Percentiles rank a stretch among this genome's conserved stretches.
These are phyloP conservation scores for Pythium apleroticum DNA, from an alignment of 352 stramenopile species.

Conservation along the genomic window DNA sequence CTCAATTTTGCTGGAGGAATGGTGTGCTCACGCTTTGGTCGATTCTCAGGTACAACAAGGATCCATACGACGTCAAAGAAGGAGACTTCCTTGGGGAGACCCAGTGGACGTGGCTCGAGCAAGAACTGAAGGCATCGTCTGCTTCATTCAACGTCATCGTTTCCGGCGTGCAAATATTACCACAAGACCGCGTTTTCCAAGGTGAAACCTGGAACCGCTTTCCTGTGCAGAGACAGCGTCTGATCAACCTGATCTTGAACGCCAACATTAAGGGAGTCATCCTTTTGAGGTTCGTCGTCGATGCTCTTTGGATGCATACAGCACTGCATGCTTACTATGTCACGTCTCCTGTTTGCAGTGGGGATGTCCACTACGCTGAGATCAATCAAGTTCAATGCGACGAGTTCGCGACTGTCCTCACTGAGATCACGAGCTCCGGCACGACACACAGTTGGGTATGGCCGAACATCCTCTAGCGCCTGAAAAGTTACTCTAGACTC, in stretches of 20 bases:
- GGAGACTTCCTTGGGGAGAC: conserved; percentile 45
- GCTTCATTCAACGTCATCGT: conserved; percentile 79
- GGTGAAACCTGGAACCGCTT: conserved; percentile 70
- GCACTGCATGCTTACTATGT: not conserved
- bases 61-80: conserved; percentile 28
- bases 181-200: conserved; percentile 40
- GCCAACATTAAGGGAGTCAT: conserved; percentile 46
- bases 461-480: not conserved
- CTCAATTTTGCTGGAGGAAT: not conserved
- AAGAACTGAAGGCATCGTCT: conserved; percentile 36
- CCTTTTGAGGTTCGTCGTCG: conserved; percentile 41
- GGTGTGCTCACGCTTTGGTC: not conserved
- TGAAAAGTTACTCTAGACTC: not conserved
- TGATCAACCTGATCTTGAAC: conserved; percentile 60
- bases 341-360: conserved; percentile 27
- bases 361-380: conserved; percentile 78
- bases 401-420: conserved; percentile 25
- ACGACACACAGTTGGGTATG: conserved; percentile 81
- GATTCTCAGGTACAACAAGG: conserved; percentile 32
- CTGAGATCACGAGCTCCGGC: conserved; percentile 71
- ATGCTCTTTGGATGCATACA: not conserved
- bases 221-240: conserved; percentile 39
- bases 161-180: conserved; percentile 60
- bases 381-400: conserved; percentile 71
- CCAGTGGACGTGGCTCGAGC: conserved; percentile 51